Base-by-base conservation (phyloP, 371 early-diverging fungal genomes). In the Thermomucor indicae-seudaticae region DNA sequence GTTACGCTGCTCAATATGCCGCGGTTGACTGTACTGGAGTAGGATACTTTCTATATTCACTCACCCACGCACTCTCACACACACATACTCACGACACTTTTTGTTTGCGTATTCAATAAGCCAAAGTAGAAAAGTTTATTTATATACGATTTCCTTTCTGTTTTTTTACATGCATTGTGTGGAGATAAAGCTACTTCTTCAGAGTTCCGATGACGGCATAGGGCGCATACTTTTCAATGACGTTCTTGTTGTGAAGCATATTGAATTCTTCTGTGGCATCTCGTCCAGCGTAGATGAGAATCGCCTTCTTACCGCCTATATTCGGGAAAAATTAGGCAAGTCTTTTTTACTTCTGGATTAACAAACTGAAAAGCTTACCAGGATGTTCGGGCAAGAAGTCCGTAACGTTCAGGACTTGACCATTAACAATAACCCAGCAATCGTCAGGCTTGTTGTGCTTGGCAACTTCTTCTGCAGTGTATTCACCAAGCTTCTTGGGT, bases 401-500 rank as follows among this genome's bases (percentile, higher is more conserved):
- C 40, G 97, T 96, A 24, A 91, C 95, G 64, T 97, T 85, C 57
- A 93, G 81, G 17, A 99, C 97, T 54, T 90, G 78, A 34, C 89
- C 92, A 57, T 92, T 87, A 16, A 97, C 86, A 55, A 93, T 80
- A 39, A 97, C 92, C 98, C 97, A 98, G 68, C 93, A 90, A 69
- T 96, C 97, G 6, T 91, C 76, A 43, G 83, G 79, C 47, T 68
- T 90, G 79, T 86, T 88, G 72, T 97, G 97, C 67, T 90, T 88
- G 28, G 89, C 80, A 17, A 98, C 91, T 50, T 97, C 86, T 8
- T 64, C 83, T 7, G 76, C 61, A 6, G 81, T 64, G 56, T 79
- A 82, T 45, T 72, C 69, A 16, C 57, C 69, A 53, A 76, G 44
- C 60, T 70, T 69, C 38, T 65, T 56, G 12, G 72, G 70, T 16